Evolutionary conservation across 2,329 filamentous ascomycete genomes (phyloP), one percentile per base, ranked within the genome.

Genomic region (Colletotrichum cereale): DNA sequence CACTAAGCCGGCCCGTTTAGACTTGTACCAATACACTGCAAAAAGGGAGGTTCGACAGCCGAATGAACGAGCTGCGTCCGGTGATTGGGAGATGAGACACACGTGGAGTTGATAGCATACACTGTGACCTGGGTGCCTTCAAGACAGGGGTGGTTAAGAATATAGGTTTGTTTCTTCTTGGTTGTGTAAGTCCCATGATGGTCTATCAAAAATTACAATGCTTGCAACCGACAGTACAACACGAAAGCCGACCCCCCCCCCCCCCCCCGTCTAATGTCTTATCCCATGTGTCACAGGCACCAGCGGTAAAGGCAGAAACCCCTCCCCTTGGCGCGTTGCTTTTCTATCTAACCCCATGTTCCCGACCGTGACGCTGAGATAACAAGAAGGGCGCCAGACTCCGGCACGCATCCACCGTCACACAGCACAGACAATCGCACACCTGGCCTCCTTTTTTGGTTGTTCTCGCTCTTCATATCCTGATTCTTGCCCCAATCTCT

Each of bases 11-110:
- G 55, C 56, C 66, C 66, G 36, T 62, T 69, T 72, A 72, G 65
- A 72, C 53, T 64, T 72, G 69, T 72, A 72, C 69, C 65, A 64
- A 72, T 69, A 72, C 53, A 69, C 65, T 47, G 47, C 58, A 61
- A 67, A 72, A 72, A 53, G 62, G 24, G 65, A 69, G 47, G 61
- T 64, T 69, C 57, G 38, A 64, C 66, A 55, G 65, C 65, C 53
- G 58, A 72, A 63, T 6, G 24, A 69, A 67, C 48, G 68, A 67
- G 68, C 64, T 62, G 64, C 64, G 57, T 53, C 47, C 52, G 29
- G 62, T 50, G 50, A 62, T 68, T 58, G 64, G 60, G 26, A 42
- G 53, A 64, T n/a, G 21, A 48, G 40, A 62, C 44, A 24, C 42
- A 53, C 14, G 44, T 50, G 16, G 42, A 34, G 40, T 29, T 24